Evolutionary conservation across 192 early-diverging fungal genomes (phyloP).

Genomic region (Pilobolus umbonatus): DNA sequence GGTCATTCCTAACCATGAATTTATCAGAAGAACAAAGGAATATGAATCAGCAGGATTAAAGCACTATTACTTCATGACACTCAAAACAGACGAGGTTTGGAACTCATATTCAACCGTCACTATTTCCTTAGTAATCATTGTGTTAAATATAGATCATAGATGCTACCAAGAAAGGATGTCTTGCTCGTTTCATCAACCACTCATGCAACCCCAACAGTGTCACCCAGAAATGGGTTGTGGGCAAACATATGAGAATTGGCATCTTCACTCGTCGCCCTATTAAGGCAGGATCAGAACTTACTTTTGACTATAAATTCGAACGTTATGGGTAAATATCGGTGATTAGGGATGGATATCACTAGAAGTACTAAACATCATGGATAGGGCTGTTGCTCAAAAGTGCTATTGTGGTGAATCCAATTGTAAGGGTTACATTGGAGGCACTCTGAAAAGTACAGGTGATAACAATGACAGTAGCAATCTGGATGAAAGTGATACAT

Average conservation of each 20-base stretch:
- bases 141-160: conserved; percentile 74
- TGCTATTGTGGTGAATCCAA: conserved; percentile 88
- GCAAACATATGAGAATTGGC: conserved; percentile 82
- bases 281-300: conserved; percentile 79
- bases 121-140: background rate
- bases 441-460: conserved; percentile 46
- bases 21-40: conserved; percentile 75
- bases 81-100: conserved; percentile 81
- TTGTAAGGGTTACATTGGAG: conserved; percentile 92
- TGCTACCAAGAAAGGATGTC: conserved; percentile 86
- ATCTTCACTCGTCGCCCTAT: conserved; percentile 87
- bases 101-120: background rate
- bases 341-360: background rate
- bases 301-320: conserved; percentile 99
- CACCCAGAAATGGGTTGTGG: conserved; percentile 96
- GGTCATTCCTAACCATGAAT: conserved; percentile 77
- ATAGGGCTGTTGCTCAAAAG: conserved; percentile 78
- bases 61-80: conserved; percentile 98
- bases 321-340: conserved; percentile 67
- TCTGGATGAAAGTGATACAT: conserved; percentile 8
- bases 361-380: background rate
- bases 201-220: conserved; percentile 94
- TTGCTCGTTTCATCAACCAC: conserved; percentile 98
- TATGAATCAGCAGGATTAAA: conserved; percentile 77
- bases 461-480: conserved; percentile 27